Conservation (phyloP, 768 basidiomycete species). For the Hydnomerulius pinastri region DNA sequence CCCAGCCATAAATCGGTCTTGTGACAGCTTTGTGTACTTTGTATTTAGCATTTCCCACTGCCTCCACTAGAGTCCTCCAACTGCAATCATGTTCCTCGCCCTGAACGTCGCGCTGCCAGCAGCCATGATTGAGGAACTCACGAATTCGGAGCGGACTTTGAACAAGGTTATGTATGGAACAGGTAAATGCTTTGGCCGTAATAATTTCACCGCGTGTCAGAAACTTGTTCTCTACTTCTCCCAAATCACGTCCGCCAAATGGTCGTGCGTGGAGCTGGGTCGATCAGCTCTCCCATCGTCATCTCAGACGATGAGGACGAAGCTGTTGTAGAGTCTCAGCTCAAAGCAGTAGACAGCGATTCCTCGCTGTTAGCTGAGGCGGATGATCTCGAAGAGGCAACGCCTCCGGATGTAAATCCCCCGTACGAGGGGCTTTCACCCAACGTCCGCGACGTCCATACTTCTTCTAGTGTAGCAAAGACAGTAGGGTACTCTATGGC, state of each 20-base stretch:
- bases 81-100: too few species aligned
- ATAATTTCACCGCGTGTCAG: constrained; percentile 1
- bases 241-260: constrained; percentile 4
- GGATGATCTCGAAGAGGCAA: not conserved
- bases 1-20: not conserved
- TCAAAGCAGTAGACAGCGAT: not conserved
- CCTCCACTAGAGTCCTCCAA: not conserved
- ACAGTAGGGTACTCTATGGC: constrained; percentile 13
- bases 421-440: constrained; percentile 1
- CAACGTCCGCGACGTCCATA: not conserved
- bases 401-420: not conserved
- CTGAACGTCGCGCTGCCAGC: too few species aligned
- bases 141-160: constrained; percentile 11
- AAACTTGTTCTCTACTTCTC: constrained; percentile 3
- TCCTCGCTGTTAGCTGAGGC: not conserved
- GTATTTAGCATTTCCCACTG: not conserved
- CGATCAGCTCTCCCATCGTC: constrained; percentile 29
- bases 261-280: constrained; percentile 20
- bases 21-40: not conserved
- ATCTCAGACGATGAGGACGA: constrained; percentile 31
- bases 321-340: constrained; percentile 13
- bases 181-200: not conserved
- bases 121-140: too few species aligned
- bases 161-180: not conserved
- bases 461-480: not conserved